Percentiles rank a stretch among this genome's conserved stretches.
Evolutionary conservation across 495 filamentous ascomycete genomes (phyloP).

Genomic region (Tirmania nivea): DNA sequence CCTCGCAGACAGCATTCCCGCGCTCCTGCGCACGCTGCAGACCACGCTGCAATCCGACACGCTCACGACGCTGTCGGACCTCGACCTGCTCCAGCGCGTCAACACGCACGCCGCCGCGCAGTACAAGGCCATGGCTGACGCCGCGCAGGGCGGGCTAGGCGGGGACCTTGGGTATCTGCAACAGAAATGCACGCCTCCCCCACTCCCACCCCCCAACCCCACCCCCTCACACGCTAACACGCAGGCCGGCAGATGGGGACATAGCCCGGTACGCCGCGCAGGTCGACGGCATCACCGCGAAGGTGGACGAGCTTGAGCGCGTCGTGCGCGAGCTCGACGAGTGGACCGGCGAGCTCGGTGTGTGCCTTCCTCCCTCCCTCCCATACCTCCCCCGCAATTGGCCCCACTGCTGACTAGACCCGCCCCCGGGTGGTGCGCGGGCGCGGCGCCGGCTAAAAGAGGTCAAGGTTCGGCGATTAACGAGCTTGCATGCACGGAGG

Average conservation of each 20-base stretch:
- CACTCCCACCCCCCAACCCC: too few relatives aligned
- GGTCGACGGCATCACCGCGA: constrained; percentile 17
- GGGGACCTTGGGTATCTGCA: constrained; percentile 15
- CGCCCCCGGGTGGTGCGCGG: too few relatives aligned
- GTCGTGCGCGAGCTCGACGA: constrained; percentile 18
- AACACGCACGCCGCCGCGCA: constrained; percentile 17
- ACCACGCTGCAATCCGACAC: constrained; percentile 5
- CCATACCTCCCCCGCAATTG: neutral
- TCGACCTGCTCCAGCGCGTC: constrained; percentile 18
- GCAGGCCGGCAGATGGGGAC: constrained; percentile 11
- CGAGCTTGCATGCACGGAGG: neutral
- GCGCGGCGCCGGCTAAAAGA: too few relatives aligned
- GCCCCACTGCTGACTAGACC: too few relatives aligned
- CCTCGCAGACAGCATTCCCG: neutral
- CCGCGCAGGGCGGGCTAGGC: constrained; percentile 10
- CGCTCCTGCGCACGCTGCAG: neutral
- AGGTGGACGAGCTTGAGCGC: constrained; percentile 16
- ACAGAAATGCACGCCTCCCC: too few relatives aligned
- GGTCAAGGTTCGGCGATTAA: neutral
- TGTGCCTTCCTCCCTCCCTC: neutral
- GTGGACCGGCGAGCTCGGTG: constrained; percentile 20
- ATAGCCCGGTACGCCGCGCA: constrained; percentile 17
- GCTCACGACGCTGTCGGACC: constrained; percentile 17
- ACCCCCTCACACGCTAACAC: too few relatives aligned
- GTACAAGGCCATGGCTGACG: constrained; percentile 18